Conservation (phyloP, 805 yeast genomes). For the Lipomyces anomalus region DNA sequence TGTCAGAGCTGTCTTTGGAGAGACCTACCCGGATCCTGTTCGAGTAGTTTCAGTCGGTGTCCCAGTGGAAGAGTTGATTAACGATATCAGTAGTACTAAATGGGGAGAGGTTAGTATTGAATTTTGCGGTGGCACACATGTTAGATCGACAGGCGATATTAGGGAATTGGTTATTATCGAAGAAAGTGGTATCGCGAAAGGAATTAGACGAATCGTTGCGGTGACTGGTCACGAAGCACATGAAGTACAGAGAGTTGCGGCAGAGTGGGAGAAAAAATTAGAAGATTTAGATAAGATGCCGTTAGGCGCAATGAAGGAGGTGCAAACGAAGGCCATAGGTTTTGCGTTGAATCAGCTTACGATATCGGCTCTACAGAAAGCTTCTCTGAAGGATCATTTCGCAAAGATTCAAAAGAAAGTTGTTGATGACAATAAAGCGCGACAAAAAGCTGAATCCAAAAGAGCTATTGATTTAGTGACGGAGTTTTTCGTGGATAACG, state of each 20-base stretch:
- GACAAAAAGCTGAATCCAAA: constrained; percentile 83
- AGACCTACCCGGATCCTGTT: constrained; percentile 98
- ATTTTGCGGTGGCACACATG: constrained; percentile 99
- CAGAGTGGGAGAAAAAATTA: constrained; percentile 59
- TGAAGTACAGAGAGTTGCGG: constrained; percentile 81
- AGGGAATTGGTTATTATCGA: constrained; percentile 84
- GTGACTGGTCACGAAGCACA: constrained; percentile 89
- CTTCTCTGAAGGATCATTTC: constrained; percentile 66
- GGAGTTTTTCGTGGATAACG: constrained; percentile 55
- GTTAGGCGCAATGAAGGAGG: constrained; percentile 74
- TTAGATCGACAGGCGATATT: constrained; percentile 84
- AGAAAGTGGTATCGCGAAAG: constrained; percentile 97
- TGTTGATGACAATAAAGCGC: constrained; percentile 80
- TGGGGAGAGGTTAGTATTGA: constrained; percentile 82
- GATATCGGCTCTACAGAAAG: constrained; percentile 77
- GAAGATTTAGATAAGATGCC: constrained; percentile 56
- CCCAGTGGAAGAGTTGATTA: constrained; percentile 74
- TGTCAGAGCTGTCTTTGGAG: constrained; percentile 97
- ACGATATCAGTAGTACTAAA: constrained; percentile 60
- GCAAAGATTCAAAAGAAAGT: constrained; percentile 74
- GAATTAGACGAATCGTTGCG: constrained; percentile 96
- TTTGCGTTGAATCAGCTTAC: constrained; percentile 76
- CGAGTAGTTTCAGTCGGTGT: constrained; percentile 95
- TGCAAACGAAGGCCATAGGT: constrained; percentile 73
- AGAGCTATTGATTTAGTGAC: constrained; percentile 72